These are phyloP conservation scores for Erythrobasidium hasegawianum DNA, from an alignment of 1,284 basidiomycete genomes.

Conservation along the genomic window DNA sequence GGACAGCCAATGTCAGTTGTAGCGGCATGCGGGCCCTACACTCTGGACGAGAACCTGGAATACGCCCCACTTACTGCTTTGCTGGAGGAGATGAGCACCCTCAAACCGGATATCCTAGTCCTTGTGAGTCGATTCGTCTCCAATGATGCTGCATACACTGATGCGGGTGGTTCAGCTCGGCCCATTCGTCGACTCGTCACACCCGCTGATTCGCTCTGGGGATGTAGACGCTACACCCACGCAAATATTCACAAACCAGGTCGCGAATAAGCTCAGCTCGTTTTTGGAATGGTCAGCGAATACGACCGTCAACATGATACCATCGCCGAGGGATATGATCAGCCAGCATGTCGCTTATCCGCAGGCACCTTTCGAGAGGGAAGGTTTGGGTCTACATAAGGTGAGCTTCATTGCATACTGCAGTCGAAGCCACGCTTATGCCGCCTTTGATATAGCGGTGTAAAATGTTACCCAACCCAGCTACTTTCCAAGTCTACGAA, in stretches of 20 bases:
- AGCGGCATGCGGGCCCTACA: slow-evolving; percentile 77
- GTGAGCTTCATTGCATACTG: slow-evolving; percentile 45
- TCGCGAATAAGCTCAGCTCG: slow-evolving; percentile 60
- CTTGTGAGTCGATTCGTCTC: slow-evolving; percentile 71
- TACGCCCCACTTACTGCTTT: slow-evolving; percentile 67
- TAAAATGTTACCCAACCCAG: slow-evolving; percentile 78
- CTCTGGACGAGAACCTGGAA: slow-evolving; percentile 66
- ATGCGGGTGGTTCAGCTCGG: slow-evolving; percentile 62
- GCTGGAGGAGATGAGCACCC: slow-evolving; percentile 57
- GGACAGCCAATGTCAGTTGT: slow-evolving; percentile 61
- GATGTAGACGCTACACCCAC: slow-evolving; percentile 63
- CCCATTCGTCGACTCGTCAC: slow-evolving; percentile 76
- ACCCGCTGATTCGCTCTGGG: slow-evolving; percentile 68
- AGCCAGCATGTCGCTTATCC: slow-evolving; percentile 80
- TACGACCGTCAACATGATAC: slow-evolving; percentile 70
- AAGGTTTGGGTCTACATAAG: slow-evolving; percentile 51
- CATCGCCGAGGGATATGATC: slow-evolving; percentile 75
- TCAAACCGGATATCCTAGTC: slow-evolving; percentile 71
- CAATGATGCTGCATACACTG: slow-evolving; percentile 3
- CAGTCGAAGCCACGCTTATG: not conserved
- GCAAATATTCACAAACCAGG: slow-evolving; percentile 66
- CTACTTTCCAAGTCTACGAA: slow-evolving; percentile 77
- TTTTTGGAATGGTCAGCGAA: slow-evolving; percentile 64
- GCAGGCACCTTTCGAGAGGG: slow-evolving; percentile 65
- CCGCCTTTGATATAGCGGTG: slow-evolving; percentile 62